Evolutionary conservation across 495 filamentous ascomycete genomes (phyloP).

Genomic region (Terfezia boudieri): DNA sequence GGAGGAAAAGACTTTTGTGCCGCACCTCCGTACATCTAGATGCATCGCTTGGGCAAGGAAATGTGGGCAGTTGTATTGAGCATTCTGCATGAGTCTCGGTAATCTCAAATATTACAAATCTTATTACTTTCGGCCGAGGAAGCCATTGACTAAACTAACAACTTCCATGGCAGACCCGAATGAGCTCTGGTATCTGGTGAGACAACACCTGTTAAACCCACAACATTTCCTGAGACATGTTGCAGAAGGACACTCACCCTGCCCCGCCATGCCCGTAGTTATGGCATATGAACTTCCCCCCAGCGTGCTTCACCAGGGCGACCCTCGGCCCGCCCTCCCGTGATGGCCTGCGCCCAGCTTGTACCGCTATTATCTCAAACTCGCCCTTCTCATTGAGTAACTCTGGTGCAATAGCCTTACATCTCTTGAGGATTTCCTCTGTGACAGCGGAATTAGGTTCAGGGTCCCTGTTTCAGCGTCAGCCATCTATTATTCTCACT

Average conservation of each 20-base stretch:
- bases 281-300: slow-evolving; percentile 14
- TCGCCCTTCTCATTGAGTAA: slow-evolving; percentile 10
- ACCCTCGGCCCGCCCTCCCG: slow-evolving; percentile 10
- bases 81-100: too few species aligned
- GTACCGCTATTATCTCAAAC: slow-evolving; percentile 11
- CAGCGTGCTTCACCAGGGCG: slow-evolving; percentile 4
- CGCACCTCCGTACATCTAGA: too few species aligned
- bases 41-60: too few species aligned
- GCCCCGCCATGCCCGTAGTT: slow-evolving; percentile 15
- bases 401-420: slow-evolving; percentile 15
- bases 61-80: too few species aligned
- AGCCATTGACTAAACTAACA: slow-evolving; percentile 3
- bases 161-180: slow-evolving; percentile 12
- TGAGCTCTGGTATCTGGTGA: slow-evolving; percentile 13
- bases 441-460: slow-evolving; percentile 6
- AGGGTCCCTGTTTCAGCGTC: slow-evolving; percentile 6
- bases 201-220: too few species aligned
- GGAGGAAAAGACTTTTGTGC: too few species aligned
- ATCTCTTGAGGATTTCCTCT: slow-evolving; percentile 7
- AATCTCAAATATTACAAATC: too few species aligned
- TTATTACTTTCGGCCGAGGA: too few species aligned
- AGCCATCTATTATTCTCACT: background rate
- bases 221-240: too few species aligned
- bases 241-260: slow-evolving; percentile 2
- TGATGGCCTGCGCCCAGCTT: slow-evolving; percentile 13